Percentiles rank a stretch among this genome's conserved stretches.
phyloP scores from a whole-genome alignment of 129 eudicot genomes.

The Chrysanthemum seticuspe region DNA sequence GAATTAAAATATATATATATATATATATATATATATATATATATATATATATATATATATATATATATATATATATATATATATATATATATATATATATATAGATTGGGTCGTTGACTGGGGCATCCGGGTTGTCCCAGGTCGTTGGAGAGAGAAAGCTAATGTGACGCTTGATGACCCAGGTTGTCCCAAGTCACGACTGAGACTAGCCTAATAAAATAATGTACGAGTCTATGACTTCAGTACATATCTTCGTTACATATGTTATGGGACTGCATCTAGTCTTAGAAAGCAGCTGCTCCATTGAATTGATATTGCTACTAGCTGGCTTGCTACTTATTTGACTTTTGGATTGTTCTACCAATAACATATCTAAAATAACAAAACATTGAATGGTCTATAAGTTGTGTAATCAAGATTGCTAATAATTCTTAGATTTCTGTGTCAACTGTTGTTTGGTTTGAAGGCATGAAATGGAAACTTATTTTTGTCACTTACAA shows the following conservation, averaged over 20 bases:
- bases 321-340: background rate
- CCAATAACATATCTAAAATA: background rate
- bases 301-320: background rate
- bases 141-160: too few relatives aligned
- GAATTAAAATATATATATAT: too few relatives aligned
- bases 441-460: background rate
- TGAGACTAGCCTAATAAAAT: too few relatives aligned
- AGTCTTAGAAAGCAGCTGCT: conserved; percentile 3
- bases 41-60: too few relatives aligned
- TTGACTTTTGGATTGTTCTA: conserved; percentile 2
- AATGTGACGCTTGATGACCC: too few relatives aligned
- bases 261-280: background rate
- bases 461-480: background rate
- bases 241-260: background rate
- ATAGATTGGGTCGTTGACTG: too few relatives aligned
- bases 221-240: conserved; percentile 21
- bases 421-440: background rate
- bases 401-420: background rate
- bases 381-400: conserved; percentile 9
- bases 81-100: too few relatives aligned
- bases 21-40: too few relatives aligned
- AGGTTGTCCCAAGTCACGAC: too few relatives aligned
- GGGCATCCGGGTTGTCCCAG: too few relatives aligned
- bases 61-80: too few relatives aligned
- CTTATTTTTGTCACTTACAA: background rate